Conservation (phyloP, 2,329 filamentous ascomycete species). For the Claviceps pazoutovae region DNA sequence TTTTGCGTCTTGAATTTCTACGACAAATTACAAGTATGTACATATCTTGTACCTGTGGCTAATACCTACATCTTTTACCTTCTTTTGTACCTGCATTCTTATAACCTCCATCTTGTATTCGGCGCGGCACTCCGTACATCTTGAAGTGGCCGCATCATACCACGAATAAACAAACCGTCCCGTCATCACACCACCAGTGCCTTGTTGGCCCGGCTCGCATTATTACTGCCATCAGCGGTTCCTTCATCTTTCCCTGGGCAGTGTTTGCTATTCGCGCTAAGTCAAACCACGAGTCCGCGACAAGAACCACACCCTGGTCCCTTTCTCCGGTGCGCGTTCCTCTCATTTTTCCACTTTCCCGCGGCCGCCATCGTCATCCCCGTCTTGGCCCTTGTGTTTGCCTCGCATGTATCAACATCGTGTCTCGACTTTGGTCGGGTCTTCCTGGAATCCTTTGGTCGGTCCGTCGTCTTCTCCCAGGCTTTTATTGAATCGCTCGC, state of each 20-base stretch:
- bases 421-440: constrained; percentile 7
- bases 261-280: neutral
- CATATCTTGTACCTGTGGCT: too few relatives aligned
- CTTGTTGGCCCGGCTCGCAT: neutral
- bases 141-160: neutral
- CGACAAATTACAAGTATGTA: too few relatives aligned
- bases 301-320: constrained; percentile 4
- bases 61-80: too few relatives aligned
- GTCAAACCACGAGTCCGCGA: neutral
- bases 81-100: neutral
- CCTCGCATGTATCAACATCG: constrained; percentile 10
- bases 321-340: neutral
- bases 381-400: constrained; percentile 5
- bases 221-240: constrained; percentile 1
- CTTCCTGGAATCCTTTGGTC: constrained; percentile 2
- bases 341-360: constrained; percentile 2
- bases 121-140: too few relatives aligned
- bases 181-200: too few relatives aligned
- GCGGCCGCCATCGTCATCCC: constrained; percentile 1
- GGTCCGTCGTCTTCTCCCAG: constrained; percentile 7
- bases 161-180: neutral
- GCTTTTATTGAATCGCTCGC: constrained; percentile 8
- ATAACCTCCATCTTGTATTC: neutral
- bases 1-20: too few relatives aligned
- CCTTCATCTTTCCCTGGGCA: neutral